Evolutionary conservation across 139 green algal species (phyloP).

Genomic region (Chlamydomonas sphaeroides): DNA sequence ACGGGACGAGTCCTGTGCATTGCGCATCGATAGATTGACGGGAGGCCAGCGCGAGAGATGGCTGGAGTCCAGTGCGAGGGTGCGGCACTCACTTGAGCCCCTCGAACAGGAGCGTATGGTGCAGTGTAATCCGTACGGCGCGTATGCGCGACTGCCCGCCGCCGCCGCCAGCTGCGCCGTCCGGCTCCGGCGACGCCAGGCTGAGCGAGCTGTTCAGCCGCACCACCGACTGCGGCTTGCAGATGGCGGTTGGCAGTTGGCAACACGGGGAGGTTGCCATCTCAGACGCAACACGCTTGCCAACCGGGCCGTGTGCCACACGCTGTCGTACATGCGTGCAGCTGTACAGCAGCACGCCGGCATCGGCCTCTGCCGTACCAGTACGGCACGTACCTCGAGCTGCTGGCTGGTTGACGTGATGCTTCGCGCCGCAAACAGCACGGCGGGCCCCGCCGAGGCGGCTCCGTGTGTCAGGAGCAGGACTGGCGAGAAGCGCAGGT

Average conservation of each 20-base stretch:
- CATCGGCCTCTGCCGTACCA: not conserved
- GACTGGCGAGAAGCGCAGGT: constrained; percentile 3
- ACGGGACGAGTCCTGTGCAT: too few relatives aligned
- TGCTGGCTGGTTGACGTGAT: not conserved
- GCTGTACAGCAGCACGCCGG: too few relatives aligned
- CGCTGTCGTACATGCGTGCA: not conserved
- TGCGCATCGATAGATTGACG: too few relatives aligned
- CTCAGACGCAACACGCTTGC: too few relatives aligned
- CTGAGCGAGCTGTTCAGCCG: not conserved
- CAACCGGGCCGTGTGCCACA: not conserved
- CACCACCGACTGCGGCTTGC: not conserved
- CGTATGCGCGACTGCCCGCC: not conserved
- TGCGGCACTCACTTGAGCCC: not conserved
- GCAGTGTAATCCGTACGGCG: constrained; percentile 2
- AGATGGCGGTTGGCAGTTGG: too few relatives aligned
- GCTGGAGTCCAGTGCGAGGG: too few relatives aligned
- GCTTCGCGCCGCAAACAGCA: constrained; percentile 4
- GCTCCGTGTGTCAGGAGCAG: constrained; percentile 17
- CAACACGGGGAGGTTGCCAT: too few relatives aligned
- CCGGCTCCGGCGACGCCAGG: not conserved
- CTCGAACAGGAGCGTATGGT: constrained; percentile 25
- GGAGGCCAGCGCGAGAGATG: too few relatives aligned
- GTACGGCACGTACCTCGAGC: too few relatives aligned
- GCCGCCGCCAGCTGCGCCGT: not conserved
- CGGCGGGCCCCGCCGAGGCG: not conserved